Percentiles rank a stretch among this genome's conserved stretches.
Conservation (phyloP, 2,329 filamentous ascomycete species). For the Phaeosphaeria sp. region DNA sequence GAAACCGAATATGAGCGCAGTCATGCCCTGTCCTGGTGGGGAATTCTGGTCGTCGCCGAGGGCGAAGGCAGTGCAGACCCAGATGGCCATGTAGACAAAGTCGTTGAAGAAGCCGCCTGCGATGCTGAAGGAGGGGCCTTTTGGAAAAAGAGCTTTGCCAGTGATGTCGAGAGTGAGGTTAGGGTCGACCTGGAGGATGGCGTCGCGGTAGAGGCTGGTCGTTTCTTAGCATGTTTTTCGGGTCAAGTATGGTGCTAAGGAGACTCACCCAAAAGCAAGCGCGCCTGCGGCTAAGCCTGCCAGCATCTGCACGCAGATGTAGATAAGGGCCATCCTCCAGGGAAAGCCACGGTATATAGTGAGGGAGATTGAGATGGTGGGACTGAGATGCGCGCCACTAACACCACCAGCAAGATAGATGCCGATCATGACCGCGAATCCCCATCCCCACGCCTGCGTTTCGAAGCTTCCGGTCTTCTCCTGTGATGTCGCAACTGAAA, state of each 20-base stretch:
- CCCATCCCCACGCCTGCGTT: constrained; percentile 54
- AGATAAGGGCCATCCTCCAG: constrained; percentile 57
- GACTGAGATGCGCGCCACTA: constrained; percentile 58
- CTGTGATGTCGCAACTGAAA: constrained; percentile 56
- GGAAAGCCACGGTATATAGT: constrained; percentile 66
- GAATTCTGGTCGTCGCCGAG: constrained; percentile 59
- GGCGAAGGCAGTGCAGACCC: constrained; percentile 75
- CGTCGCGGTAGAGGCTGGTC: constrained; percentile 50
- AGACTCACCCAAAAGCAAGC: constrained; percentile 48
- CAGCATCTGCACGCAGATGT: constrained; percentile 60
- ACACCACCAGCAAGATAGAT: constrained; percentile 56
- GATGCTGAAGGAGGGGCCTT: constrained; percentile 63
- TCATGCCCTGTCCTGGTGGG: constrained; percentile 55
- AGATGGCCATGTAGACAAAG: constrained; percentile 68
- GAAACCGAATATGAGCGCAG: constrained; percentile 52
- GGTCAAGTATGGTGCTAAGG: constrained; percentile 34
- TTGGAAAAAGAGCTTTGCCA: constrained; percentile 67
- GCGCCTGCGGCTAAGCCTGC: constrained; percentile 57
- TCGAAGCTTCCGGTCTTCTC: constrained; percentile 45
- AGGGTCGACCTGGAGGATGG: constrained; percentile 67
- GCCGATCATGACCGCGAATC: constrained; percentile 60
- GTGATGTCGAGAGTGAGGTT: constrained; percentile 33
- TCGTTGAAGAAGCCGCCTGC: constrained; percentile 75
- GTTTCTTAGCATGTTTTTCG: constrained; percentile 1
- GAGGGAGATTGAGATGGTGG: constrained; percentile 52